A percentile compares a stretch with the other conserved stretches of the same genome.
Conservation (phyloP, 2,329 filamentous ascomycete species). For the Sarocladiaceae sp. region DNA sequence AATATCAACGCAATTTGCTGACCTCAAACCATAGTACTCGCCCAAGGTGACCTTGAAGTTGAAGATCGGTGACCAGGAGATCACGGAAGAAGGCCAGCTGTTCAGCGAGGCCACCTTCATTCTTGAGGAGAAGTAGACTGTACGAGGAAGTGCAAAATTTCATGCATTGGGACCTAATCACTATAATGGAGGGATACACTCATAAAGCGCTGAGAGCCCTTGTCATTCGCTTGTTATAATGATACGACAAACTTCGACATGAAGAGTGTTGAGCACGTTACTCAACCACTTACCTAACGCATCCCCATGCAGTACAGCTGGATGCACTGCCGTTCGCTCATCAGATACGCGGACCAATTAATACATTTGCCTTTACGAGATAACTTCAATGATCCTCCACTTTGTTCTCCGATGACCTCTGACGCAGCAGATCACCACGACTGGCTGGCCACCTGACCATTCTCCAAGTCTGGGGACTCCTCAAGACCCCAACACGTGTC, state of each 20-base stretch:
- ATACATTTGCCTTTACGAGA: neutral
- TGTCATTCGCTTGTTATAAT: constrained; percentile 1
- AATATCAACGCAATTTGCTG: neutral
- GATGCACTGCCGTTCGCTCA: neutral
- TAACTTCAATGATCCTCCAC: neutral
- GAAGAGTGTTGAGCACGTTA: neutral
- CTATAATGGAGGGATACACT: neutral
- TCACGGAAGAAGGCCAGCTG: constrained; percentile 70
- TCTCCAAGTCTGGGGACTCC: neutral
- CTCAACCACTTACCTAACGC: neutral
- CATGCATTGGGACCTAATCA: constrained; percentile 3
- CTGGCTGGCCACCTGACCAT: constrained; percentile 1
- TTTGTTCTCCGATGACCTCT: no score
- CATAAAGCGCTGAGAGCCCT: neutral
- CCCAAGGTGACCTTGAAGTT: constrained; percentile 72
- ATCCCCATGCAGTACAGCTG: neutral
- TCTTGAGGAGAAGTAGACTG: constrained; percentile 44
- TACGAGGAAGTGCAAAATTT: neutral
- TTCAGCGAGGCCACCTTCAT: constrained; percentile 98
- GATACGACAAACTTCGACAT: neutral
- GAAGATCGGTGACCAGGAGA: constrained; percentile 77
- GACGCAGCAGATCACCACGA: no score
- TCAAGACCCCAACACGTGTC: constrained; percentile 6
- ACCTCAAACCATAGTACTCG: constrained; percentile 53
- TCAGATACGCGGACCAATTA: constrained; percentile 3